A percentile compares a stretch with the other conserved stretches of the same genome.
Evolutionary conservation across 345 rosid genomes (phyloP).

Genomic region (Erysimum cheiranthoides): DNA sequence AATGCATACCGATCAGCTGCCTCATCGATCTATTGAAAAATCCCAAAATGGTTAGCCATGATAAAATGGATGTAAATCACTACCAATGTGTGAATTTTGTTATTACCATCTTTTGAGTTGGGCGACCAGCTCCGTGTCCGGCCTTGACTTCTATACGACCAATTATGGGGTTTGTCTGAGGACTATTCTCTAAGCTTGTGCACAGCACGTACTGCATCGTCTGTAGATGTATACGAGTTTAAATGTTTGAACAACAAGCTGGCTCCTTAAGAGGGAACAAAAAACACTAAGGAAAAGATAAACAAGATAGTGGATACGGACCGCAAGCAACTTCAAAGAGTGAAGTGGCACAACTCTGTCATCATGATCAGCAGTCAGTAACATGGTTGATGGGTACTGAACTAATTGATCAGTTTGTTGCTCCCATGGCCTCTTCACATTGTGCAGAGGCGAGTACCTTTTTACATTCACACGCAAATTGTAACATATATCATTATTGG

Average conservation of each 20-base stretch:
- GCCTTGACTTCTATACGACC: constrained; percentile 92
- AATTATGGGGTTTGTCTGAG: constrained; percentile 82
- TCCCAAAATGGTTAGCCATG: constrained; percentile 7
- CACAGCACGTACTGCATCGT: constrained; percentile 79
- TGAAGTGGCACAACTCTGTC: constrained; percentile 93
- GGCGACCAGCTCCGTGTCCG: constrained; percentile 94
- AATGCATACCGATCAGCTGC: constrained; percentile 82
- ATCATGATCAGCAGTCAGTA: constrained; percentile 95
- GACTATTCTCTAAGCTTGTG: constrained; percentile 82
- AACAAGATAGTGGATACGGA: constrained; percentile 42
- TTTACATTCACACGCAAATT: constrained; percentile 18
- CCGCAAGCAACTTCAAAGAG: constrained; percentile 86
- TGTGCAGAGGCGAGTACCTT: constrained; percentile 96
- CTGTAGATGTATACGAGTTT: constrained; percentile 47
- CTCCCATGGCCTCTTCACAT: constrained; percentile 94
- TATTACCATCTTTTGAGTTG: constrained; percentile 79
- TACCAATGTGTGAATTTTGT: neutral
- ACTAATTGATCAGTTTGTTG: constrained; percentile 42
- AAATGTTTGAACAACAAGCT: neutral
- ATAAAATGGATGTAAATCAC: neutral
- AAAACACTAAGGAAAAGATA: neutral
- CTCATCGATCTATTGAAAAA: constrained; percentile 70
- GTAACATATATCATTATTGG: constrained; percentile 4
- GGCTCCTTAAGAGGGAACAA: neutral
- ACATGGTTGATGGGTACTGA: constrained; percentile 92